Conservation (phyloP, 2,329 filamentous ascomycete genomes). For the Pseudohalonectria lignicola region DNA sequence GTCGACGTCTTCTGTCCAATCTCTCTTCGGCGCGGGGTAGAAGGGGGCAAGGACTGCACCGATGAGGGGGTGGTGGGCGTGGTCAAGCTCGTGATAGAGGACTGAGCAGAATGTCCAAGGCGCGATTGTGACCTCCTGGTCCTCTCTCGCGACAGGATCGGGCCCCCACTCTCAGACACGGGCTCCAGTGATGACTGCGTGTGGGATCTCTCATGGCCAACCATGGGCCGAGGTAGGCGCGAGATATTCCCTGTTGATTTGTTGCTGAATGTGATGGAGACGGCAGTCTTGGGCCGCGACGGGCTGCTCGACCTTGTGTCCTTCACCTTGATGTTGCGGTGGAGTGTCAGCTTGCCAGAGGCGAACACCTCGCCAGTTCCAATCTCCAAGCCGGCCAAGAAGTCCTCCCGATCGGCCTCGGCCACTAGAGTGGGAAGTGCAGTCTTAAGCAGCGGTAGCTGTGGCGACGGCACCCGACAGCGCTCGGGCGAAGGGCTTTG, state of each 20-base stretch:
- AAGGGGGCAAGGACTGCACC: constrained; percentile 38
- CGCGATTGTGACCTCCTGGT: constrained; percentile 56
- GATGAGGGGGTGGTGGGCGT: constrained; percentile 49
- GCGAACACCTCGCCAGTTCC: constrained; percentile 75
- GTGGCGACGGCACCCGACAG: constrained; percentile 12
- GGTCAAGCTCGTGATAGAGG: constrained; percentile 54
- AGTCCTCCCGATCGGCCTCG: constrained; percentile 56
- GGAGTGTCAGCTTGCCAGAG: constrained; percentile 68
- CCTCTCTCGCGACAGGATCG: constrained; percentile 44
- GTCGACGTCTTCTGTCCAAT: constrained; percentile 43
- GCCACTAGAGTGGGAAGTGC: background rate
- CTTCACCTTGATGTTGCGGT: constrained; percentile 88
- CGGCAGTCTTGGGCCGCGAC: constrained; percentile 59
- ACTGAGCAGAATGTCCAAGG: constrained; percentile 57
- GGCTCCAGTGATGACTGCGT: constrained; percentile 74
- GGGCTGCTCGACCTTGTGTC: constrained; percentile 58
- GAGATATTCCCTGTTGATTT: constrained; percentile 49
- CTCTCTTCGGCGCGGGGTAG: constrained; percentile 51
- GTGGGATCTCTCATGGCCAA: constrained; percentile 53
- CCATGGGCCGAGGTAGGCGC: constrained; percentile 67
- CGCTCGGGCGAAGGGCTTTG: constrained; percentile 46
- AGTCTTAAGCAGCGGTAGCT: background rate
- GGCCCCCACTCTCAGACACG: constrained; percentile 79
- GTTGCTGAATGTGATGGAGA: constrained; percentile 86
- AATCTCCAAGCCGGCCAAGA: constrained; percentile 78